These are phyloP conservation scores for Mycena citricolor DNA, from an alignment of 1,284 basidiomycete genomes.

Conservation along the genomic window DNA sequence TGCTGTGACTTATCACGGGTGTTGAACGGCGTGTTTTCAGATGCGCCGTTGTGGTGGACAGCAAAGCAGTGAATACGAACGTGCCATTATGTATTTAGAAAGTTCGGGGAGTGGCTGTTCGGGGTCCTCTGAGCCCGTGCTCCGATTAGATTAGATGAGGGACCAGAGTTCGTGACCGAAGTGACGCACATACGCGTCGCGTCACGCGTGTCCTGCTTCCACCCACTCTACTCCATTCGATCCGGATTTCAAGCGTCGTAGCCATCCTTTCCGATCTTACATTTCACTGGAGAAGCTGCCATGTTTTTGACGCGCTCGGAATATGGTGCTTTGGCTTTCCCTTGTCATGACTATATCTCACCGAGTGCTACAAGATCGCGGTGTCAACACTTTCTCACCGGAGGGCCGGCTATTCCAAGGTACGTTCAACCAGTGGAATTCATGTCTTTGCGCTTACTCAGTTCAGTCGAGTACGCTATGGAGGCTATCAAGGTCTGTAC, in stretches of 20 bases:
- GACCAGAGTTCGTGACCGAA: constrained; percentile 5
- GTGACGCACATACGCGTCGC: constrained; percentile 16
- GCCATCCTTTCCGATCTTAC: constrained; percentile 12
- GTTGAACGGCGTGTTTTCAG: constrained; percentile 43
- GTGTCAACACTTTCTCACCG: constrained; percentile 99
- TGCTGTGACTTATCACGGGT: constrained; percentile 38
- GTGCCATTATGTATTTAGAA: constrained; percentile 19
- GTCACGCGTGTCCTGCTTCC: constrained; percentile 18
- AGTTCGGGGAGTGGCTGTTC: too few species aligned
- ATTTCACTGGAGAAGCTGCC: too few species aligned
- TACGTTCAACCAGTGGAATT: constrained; percentile 30
- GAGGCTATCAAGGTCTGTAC: constrained; percentile 88
- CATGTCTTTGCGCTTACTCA: constrained; percentile 16
- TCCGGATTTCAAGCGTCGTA: constrained; percentile 4
- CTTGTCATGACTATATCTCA: not conserved
- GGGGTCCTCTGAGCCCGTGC: too few species aligned
- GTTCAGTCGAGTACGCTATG: constrained; percentile 95
- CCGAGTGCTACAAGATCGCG: constrained; percentile 67
- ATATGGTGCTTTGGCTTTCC: constrained; percentile 60
- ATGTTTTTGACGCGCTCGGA: constrained; percentile 95
- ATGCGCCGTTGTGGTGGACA: constrained; percentile 22
- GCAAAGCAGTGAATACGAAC: constrained; percentile 38
- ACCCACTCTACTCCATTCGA: too few species aligned
- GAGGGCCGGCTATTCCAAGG: constrained; percentile 95
- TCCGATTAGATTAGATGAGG: constrained; percentile 9